A percentile compares a stretch with the other conserved stretches of the same genome.
These are phyloP conservation scores for Penicillium psychrofluorescens DNA, from an alignment of 495 filamentous ascomycete genomes.

Conservation along the genomic window DNA sequence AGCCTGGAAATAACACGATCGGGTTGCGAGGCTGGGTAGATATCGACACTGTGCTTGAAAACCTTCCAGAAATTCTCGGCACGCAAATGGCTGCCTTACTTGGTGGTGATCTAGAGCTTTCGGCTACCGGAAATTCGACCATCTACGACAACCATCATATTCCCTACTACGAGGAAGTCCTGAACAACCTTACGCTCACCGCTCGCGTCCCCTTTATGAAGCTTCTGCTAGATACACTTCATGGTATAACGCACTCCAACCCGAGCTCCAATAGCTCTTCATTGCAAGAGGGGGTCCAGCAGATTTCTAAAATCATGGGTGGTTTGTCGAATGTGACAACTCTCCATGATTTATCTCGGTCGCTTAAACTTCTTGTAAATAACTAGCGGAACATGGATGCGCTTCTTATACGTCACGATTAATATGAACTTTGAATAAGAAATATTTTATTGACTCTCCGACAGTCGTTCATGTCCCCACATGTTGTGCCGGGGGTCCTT, in stretches of 20 bases:
- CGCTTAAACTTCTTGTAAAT: too few relatives aligned
- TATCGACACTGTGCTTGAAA: conserved; percentile 19
- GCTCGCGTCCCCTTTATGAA: conserved; percentile 27
- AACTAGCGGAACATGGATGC: too few relatives aligned
- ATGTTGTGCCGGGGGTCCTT: too few relatives aligned
- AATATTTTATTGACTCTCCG: too few relatives aligned
- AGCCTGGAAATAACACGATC: conserved; percentile 39
- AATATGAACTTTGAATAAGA: too few relatives aligned
- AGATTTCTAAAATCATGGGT: too few relatives aligned
- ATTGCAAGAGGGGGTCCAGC: too few relatives aligned
- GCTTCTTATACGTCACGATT: too few relatives aligned
- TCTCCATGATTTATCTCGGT: too few relatives aligned
- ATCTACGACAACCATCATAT: conserved; percentile 36
- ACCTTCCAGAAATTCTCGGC: conserved; percentile 27
- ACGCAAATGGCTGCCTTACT: conserved; percentile 22
- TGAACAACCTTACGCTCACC: conserved; percentile 34
- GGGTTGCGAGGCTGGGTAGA: conserved; percentile 23
- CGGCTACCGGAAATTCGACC: conserved; percentile 34
- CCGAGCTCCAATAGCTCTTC: too few relatives aligned
- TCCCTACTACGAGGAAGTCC: conserved; percentile 31
- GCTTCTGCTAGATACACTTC: conserved; percentile 22
- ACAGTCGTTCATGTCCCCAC: too few relatives aligned
- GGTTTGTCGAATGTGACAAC: too few relatives aligned
- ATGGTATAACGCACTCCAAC: not conserved
- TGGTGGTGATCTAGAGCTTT: conserved; percentile 31